These are phyloP conservation scores for Penicillium psychrosexuale DNA, from an alignment of 2,329 filamentous ascomycete species.

Conservation along the genomic window DNA sequence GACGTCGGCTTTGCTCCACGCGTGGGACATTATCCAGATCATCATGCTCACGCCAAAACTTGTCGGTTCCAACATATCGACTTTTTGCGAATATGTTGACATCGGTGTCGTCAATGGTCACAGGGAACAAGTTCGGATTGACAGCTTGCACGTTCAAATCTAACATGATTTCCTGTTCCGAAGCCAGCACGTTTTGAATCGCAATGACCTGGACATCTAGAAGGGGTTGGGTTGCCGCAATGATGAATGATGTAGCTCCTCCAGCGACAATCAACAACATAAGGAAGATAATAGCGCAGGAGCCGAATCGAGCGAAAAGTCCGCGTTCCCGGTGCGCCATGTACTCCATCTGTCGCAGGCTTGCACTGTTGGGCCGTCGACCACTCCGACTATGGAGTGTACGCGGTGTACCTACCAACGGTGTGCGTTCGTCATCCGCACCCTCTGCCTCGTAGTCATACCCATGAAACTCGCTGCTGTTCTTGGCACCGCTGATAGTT, in stretches of 20 bases:
- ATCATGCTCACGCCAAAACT: slow-evolving; percentile 38
- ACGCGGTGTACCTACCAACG: slow-evolving; percentile 64
- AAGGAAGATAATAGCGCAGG: slow-evolving; percentile 78
- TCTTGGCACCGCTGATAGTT: slow-evolving; percentile 48
- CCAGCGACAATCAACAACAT: slow-evolving; percentile 78
- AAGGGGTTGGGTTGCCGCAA: slow-evolving; percentile 86
- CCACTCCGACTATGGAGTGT: slow-evolving; percentile 57
- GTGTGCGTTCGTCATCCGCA: slow-evolving; percentile 84
- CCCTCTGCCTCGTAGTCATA: slow-evolving; percentile 82
- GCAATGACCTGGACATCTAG: slow-evolving; percentile 72
- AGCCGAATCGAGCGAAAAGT: slow-evolving; percentile 73
- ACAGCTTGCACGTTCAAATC: slow-evolving; percentile 83
- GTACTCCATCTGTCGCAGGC: slow-evolving; percentile 68
- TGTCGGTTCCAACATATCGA: slow-evolving; percentile 70
- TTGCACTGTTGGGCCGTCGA: slow-evolving; percentile 55
- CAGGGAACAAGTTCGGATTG: slow-evolving; percentile 89
- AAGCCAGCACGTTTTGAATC: slow-evolving; percentile 87
- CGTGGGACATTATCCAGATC: slow-evolving; percentile 31
- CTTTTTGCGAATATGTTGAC: slow-evolving; percentile 94
- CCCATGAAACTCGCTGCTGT: slow-evolving; percentile 60
- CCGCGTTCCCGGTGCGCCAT: slow-evolving; percentile 63
- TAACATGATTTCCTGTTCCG: slow-evolving; percentile 91
- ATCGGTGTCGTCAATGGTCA: slow-evolving; percentile 81
- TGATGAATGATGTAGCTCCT: slow-evolving; percentile 83
- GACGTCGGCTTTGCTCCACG: slow-evolving; percentile 32